Evolutionary conservation across 2,329 filamentous ascomycete genomes (phyloP).

Genomic region (Bipolaris zeicola): DNA sequence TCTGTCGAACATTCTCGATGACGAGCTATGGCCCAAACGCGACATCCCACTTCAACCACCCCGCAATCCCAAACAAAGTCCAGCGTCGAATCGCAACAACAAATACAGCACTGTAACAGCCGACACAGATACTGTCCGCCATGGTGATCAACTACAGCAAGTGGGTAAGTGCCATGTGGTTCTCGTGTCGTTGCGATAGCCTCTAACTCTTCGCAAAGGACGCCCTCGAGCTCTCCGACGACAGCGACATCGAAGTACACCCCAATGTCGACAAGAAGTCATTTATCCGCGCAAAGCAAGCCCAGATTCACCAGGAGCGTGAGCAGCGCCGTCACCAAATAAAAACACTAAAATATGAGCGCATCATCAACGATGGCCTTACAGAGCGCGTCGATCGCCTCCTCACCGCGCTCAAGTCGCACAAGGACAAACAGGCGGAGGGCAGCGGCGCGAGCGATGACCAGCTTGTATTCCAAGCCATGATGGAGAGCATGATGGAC

Average conservation of each 20-base stretch:
- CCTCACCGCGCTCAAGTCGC: constrained; percentile 73
- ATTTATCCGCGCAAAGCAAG: constrained; percentile 97
- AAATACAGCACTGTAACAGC: constrained; percentile 12
- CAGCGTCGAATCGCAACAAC: constrained; percentile 23
- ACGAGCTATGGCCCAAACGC: constrained; percentile 14
- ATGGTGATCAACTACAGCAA: constrained; percentile 74
- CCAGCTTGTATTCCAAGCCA: constrained; percentile 83
- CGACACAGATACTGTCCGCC: constrained; percentile 8
- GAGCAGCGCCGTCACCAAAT: constrained; percentile 86
- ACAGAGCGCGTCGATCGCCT: constrained; percentile 82
- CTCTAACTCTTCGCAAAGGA: constrained; percentile 59
- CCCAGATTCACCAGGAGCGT: constrained; percentile 92
- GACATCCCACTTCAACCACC: constrained; percentile 25
- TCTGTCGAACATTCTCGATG: constrained; percentile 34
- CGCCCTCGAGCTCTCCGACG: constrained; percentile 93
- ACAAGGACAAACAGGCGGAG: constrained; percentile 59
- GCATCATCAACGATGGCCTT: constrained; percentile 89
- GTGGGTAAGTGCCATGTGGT: constrained; percentile 59
- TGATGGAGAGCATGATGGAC: constrained; percentile 79
- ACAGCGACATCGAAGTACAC: constrained; percentile 97
- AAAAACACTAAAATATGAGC: constrained; percentile 88
- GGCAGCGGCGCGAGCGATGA: constrained; percentile 58
- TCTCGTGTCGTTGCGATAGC: background rate
- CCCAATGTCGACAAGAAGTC: constrained; percentile 98
- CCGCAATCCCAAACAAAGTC: constrained; percentile 17